These are phyloP conservation scores for Umbilicus rupestris DNA, from an alignment of 164 flowering plant genomes.

Conservation along the genomic window DNA sequence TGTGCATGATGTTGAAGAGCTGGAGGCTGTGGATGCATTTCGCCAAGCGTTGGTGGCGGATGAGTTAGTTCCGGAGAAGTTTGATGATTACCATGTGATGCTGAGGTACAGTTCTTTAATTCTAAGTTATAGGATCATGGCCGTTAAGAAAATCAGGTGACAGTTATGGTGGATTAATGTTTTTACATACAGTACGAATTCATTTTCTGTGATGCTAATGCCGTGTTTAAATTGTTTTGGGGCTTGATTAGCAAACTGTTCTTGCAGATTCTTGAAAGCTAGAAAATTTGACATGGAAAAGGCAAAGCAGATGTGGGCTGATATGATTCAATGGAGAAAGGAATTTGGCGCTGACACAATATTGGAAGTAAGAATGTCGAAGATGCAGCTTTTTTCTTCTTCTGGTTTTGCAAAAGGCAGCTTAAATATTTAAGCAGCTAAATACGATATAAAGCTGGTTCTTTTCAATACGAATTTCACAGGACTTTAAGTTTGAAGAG, in stretches of 20 bases:
- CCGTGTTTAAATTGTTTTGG: too few species aligned
- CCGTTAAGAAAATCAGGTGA: neutral
- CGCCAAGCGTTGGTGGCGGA: slow-evolving; percentile 75
- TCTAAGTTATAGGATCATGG: neutral
- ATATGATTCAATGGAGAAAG: slow-evolving; percentile 47
- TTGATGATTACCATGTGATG: slow-evolving; percentile 90
- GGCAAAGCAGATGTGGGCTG: slow-evolving; percentile 54
- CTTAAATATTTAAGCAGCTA: too few species aligned
- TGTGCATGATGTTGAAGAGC: slow-evolving; percentile 76
- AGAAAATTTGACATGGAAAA: slow-evolving; percentile 43
- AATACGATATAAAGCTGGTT: too few species aligned
- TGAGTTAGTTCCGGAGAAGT: slow-evolving; percentile 57
- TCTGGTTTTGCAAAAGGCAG: too few species aligned
- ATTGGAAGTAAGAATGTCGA: slow-evolving; percentile 24
- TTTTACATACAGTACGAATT: too few species aligned
- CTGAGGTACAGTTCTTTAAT: slow-evolving; percentile 36
- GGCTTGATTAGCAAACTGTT: neutral
- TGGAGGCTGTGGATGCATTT: slow-evolving; percentile 75
- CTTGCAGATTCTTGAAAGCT: slow-evolving; percentile 32
- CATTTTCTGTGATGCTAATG: too few species aligned
- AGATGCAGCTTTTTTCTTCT: neutral
- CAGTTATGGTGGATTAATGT: neutral
- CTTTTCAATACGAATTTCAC: neutral
- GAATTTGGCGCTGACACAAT: slow-evolving; percentile 44
- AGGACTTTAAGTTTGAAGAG: slow-evolving; percentile 64